Evolutionary conservation across 169 alveolate species (phyloP), one percentile per base, ranked within the genome.

Genomic region (Babesia ovata): DNA sequence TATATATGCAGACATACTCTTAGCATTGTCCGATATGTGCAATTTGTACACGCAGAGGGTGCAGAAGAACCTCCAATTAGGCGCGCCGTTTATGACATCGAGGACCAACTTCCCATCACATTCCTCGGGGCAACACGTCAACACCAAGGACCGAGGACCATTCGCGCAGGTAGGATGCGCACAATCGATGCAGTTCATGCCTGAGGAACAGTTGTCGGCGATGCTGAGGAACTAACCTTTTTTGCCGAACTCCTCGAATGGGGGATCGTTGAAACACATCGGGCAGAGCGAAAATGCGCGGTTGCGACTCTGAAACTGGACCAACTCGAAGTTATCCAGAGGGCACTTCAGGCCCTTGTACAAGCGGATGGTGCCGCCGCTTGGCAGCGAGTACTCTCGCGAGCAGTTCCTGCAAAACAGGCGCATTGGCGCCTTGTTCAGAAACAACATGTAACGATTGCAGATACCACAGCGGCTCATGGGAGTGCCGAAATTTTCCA

Each of bases 261-360:
- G 94, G 4, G 94, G 94, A 50, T 87, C 92, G 74, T 87, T 87
- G 79, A 87, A 90, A 75, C 94, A 90, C 70, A 89, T 69, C 12
- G 94, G 94, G 33, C 94, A 90, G 16, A 90, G 60, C 21, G 92
- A 78, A 42, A 60, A 75, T 29, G 87, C 71, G 44, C 78, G 84
- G n/a, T 83, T 28, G 33, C 62, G 46, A 33, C 53, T 59, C 60
- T 71, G 81, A 71, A 46, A 85, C 63, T 87, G 67, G 56, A 92
- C 71, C 62, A 92, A 49, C 71, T 92, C 95, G 79, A 75, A 92
- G 59, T 86, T 87, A 62, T 92, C 96, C 46, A 91, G 70, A 7
- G 96, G 96, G 66, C 96, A 92, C 63, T 79, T 89, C 42, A 88
- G 79, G 60, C 88, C 95, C 87, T 92, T 86, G 75, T 85, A 91